Evolutionary conservation across 768 basidiomycete species (phyloP), one percentile per base, ranked within the genome.

Genomic region (Auriscalpium microsporum): DNA sequence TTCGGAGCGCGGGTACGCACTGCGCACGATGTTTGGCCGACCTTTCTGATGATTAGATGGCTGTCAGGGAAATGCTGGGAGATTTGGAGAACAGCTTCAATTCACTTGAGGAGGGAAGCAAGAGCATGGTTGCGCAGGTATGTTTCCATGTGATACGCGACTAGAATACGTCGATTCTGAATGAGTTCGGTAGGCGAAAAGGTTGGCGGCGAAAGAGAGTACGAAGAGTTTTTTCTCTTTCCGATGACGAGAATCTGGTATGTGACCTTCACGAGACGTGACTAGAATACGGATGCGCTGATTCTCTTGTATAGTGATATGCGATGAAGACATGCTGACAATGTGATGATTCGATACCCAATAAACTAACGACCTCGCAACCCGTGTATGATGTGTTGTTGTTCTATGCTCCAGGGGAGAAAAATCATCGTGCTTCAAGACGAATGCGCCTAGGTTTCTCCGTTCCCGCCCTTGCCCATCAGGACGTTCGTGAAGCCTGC

Each of bases 171-270:
- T 7, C 50, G 50, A 35, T 21, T 34, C n/a, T 48, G 44, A 34
- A 47, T 34, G 34, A 13, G 35, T 56, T 17, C 38, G 33, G 10
- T 51, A 17, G 81, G 84, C 86, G 7, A 87, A 84, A 64, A 73
- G 74, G 42, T 64, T 86, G 6, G 86, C 86, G 14, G 70, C 82
- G 13, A 75, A 82, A 61, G 82, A 86, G 61, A 75, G 77, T 1
- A 74, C 81, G 19, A 87, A 83, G 69, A 73, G 75, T 34, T 87
- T 85, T 84, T 82, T 87, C 68, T 75, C 77, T 14, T 75, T 83
- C 48, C 80, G 63, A 71, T 54, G 48, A 36, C 19, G 28, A 28
- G 7, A 4, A 4, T 4, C 7, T 28, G 28, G 28, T 28, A 28
- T 3, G 28, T 28, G 7, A 28, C 28, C 28, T 4, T 28, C 28